Evolutionary conservation across 1,139 yeast species (phyloP), one percentile per base, ranked within the genome.

Genomic region (Sugiyamaella pinicola): DNA sequence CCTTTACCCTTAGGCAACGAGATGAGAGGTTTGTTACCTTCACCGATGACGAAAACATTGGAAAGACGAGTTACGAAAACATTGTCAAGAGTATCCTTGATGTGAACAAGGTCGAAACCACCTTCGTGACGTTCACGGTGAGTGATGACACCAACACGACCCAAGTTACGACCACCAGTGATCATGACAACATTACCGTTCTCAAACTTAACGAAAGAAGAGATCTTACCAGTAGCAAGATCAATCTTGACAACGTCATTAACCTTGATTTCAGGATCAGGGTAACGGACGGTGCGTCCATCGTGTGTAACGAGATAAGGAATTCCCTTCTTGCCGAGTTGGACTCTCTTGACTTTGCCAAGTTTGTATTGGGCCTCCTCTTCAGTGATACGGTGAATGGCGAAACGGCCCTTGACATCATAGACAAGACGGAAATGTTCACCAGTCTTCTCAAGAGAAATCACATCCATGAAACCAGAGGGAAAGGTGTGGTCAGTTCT

Each of bases 1-100:
- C 99, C 99, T 86, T 93, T 93, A 83, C 98, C 98, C 91, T 90
- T 93, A 84, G 99, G 99, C 78, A 93, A 84, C 63, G 97, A 89
- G 75, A 93, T 85, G 84, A 84, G 83, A 74, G 98, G 96, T 82
- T 90, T 91, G 79, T 91, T 87, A 73, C 95, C 95, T 81, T 91
- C 97, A 81, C 98, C 98, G 74, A 93, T 86, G 73, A 91, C 87
- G 80, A 93, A 93, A 70, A 93, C 96, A 86, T 93, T 93, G 70
- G 85, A 76, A 74, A 91, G 85, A 85, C 99, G 91, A 79, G 99
- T 93, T 70, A 93, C 97, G 80, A 93, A 93, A 70, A 95, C 81
- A 93, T 93, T 93, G 76, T 91, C 98, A 72, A 90, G 85, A 63
- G 96, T 78, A 76, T 91, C 99, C 86, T 91, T 91, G 78, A 91